These are phyloP conservation scores for Xylariaceae sp. DNA, from an alignment of 2,329 filamentous ascomycete species.

Conservation along the genomic window DNA sequence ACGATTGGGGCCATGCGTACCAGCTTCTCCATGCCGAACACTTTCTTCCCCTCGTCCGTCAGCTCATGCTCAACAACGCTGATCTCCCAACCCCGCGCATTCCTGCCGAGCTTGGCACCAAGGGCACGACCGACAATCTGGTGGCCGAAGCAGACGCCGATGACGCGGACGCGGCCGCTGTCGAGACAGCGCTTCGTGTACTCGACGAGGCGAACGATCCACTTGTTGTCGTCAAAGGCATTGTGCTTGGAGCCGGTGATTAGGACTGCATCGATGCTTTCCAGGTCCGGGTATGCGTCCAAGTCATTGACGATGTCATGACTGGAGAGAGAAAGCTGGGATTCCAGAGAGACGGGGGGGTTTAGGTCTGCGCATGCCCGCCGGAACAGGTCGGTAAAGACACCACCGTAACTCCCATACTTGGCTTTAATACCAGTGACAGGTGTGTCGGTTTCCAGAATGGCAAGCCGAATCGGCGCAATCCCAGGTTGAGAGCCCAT, in stretches of 20 bases:
- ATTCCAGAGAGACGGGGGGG: conserved; percentile 35
- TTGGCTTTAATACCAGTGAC: conserved; percentile 56
- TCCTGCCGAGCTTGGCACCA: conserved; percentile 60
- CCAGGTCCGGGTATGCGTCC: conserved; percentile 64
- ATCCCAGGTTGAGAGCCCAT: conserved; percentile 29
- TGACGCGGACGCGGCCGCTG: conserved; percentile 59
- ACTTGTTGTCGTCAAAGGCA: conserved; percentile 66
- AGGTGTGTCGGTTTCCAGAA: conserved; percentile 84
- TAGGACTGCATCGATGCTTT: conserved; percentile 74
- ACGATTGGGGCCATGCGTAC: conserved; percentile 30
- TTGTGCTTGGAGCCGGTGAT: conserved; percentile 73
- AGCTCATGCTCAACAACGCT: conserved; percentile 65
- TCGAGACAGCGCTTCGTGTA: conserved; percentile 57
- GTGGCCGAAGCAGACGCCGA: conserved; percentile 84
- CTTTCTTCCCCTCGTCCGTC: conserved; percentile 61
- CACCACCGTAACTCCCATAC: conserved; percentile 67
- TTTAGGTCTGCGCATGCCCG: conserved; percentile 45
- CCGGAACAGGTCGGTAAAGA: conserved; percentile 58
- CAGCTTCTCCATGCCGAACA: conserved; percentile 63
- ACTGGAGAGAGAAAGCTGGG: conserved; percentile 52
- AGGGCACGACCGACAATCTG: conserved; percentile 75
- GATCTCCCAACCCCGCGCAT: conserved; percentile 73
- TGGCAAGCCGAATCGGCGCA: conserved; percentile 66
- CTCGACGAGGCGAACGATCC: conserved; percentile 70
- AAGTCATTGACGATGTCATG: conserved; percentile 65